A percentile compares a stretch with the other conserved stretches of the same genome.
Evolutionary conservation across 768 basidiomycete genomes (phyloP).

Genomic region (Mycena sanguinolenta): DNA sequence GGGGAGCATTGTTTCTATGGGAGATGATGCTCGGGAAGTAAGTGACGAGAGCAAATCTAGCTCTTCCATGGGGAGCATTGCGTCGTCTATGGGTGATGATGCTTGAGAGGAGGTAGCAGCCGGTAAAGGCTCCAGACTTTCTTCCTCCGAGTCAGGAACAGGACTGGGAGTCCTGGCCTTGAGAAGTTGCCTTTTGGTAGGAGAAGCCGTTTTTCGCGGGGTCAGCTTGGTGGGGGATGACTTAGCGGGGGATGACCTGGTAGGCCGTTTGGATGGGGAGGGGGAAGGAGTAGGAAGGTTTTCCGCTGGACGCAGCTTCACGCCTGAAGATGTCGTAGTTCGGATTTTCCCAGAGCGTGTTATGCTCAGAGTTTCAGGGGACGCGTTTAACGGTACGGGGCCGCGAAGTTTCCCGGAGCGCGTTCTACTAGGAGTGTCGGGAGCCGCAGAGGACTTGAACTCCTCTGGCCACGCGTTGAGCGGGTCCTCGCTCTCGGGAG

Average conservation of each 20-base stretch:
- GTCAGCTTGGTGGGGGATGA: not conserved
- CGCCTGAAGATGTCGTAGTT: not conserved
- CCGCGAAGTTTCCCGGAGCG: too few species aligned
- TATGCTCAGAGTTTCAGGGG: not conserved
- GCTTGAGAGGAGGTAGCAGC: not conserved
- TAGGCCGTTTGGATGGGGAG: slow-evolving; percentile 4
- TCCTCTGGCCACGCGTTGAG: too few species aligned
- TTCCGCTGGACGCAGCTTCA: not conserved
- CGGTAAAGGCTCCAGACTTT: slow-evolving; percentile 6
- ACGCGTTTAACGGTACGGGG: too few species aligned
- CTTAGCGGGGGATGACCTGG: slow-evolving; percentile 1
- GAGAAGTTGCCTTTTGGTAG: slow-evolving; percentile 11
- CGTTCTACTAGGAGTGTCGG: too few species aligned
- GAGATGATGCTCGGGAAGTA: too few species aligned
- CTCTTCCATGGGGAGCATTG: slow-evolving; percentile 2
- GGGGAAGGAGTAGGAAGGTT: slow-evolving; percentile 7
- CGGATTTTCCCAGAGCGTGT: slow-evolving; percentile 28
- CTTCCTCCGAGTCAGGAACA: slow-evolving; percentile 32
- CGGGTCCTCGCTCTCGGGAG: too few species aligned
- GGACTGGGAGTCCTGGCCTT: slow-evolving; percentile 11
- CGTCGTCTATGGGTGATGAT: not conserved
- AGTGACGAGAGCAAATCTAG: not conserved
- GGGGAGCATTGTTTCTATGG: not conserved
- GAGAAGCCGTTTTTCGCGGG: slow-evolving; percentile 1
- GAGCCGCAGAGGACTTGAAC: too few species aligned